A percentile compares a stretch with the other conserved stretches of the same genome.
phyloP scores from a whole-genome alignment of 139 green algal genomes.

The Tetratostichococcus sp. region DNA sequence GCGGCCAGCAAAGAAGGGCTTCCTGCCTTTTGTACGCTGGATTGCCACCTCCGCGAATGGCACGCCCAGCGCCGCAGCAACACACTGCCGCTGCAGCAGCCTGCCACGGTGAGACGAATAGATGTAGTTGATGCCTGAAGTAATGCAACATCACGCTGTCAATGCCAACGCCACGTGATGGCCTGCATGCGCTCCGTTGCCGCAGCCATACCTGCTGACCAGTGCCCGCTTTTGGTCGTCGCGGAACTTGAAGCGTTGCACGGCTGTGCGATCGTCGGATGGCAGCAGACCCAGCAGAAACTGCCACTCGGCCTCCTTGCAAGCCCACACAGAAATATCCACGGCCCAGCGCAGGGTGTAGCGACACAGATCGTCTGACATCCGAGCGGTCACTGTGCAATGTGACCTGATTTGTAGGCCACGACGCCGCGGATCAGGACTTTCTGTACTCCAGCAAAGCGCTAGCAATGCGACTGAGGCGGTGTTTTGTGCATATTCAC shows the following conservation, averaged over 20 bases:
- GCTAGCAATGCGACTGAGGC: too few relatives aligned
- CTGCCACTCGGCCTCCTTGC: slow-evolving; percentile 16
- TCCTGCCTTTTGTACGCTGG: slow-evolving; percentile 52
- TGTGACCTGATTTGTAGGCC: too few relatives aligned
- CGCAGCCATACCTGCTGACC: slow-evolving; percentile 32
- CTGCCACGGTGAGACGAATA: background rate
- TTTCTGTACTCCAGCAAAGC: too few relatives aligned
- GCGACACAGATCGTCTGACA: background rate
- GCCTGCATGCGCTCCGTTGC: too few relatives aligned
- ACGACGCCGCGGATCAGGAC: too few relatives aligned
- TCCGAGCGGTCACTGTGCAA: too few relatives aligned
- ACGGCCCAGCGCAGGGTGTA: slow-evolving; percentile 39
- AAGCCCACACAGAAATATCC: slow-evolving; percentile 25
- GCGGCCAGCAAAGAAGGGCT: slow-evolving; percentile 50
- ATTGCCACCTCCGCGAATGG: slow-evolving; percentile 31
- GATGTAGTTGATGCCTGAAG: too few relatives aligned
- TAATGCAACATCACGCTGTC: too few relatives aligned
- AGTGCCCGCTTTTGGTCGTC: slow-evolving; percentile 51
- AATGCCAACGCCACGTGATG: too few relatives aligned
- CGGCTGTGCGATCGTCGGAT: slow-evolving; percentile 11
- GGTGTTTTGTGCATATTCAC: too few relatives aligned
- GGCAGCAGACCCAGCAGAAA: slow-evolving; percentile 34
- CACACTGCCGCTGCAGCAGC: slow-evolving; percentile 40
- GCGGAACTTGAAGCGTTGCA: slow-evolving; percentile 23
- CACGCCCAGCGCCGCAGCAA: slow-evolving; percentile 21